Evolutionary conservation across 2,329 filamentous ascomycete genomes (phyloP), one percentile per base, ranked within the genome.

Genomic region (Catunica adiposa): DNA sequence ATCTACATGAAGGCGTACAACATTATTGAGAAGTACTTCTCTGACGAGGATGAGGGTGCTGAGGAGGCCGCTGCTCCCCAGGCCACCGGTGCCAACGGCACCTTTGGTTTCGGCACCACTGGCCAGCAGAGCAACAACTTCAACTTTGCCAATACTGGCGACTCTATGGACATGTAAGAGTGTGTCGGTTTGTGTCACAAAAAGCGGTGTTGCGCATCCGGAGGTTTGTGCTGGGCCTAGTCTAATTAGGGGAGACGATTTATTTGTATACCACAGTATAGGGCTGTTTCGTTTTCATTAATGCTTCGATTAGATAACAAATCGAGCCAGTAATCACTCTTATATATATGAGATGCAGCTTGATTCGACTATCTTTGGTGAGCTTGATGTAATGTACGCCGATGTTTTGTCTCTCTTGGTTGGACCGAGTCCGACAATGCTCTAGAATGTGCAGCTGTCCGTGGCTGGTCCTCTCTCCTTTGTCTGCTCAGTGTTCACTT

Each of bases 1-100:
- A 98, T 98, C 64, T 98, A 98, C 78, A 97, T 98, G 90, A 98
- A 98, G 82, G 92, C 92, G 0, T 98, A 97, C 79, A 97, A 94
- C 79, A 98, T 98, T 71, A 98, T 98, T 63, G 92, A 98, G 78
- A 96, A 96, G 76, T 98, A 98, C 79, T 98, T 98, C 75, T 96
- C 89, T 0, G 92, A 98, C 65, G 92, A 98, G 63, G 92, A 97
- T 56, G 92, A 94, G 67, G 89, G 89, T 64, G 89, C 89, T 62
- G 86, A 89, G 60, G 87, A 94, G 64, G 55, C 47, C 25, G 74
- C 73, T 46, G 79, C 88, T 69, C 84, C 86, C 59, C 84, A 88
- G 66, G 68, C 74, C 25, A 80, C 83, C 64, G 80, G 79, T 48
- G 69, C 75, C 42, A 86, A 86, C 64, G 83, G 83, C 58, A 82